Base-by-base conservation (phyloP, 2,329 filamentous ascomycete genomes). In the Aspergillus fumigatus region DNA sequence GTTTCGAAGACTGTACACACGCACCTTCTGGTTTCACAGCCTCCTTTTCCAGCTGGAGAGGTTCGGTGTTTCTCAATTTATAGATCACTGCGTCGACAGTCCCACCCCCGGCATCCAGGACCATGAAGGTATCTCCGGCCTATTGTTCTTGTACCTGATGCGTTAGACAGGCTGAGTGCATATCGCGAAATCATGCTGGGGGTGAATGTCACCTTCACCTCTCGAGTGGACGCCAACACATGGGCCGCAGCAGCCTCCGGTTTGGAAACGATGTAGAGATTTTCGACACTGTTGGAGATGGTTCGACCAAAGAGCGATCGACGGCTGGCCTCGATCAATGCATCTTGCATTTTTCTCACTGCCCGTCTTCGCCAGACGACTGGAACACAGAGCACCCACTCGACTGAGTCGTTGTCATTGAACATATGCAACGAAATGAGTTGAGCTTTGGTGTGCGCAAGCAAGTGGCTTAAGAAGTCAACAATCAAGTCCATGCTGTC, bases 181-280 rank as follows among this genome's bases (percentile, higher is more conserved):
- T 29, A 9, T 29, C n/a, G n/a, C n/a, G n/a, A n/a, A n/a, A n/a
- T n/a, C n/a, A n/a, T n/a, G n/a, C n/a, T n/a, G n/a, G n/a, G n/a
- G n/a, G n/a, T n/a, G n/a, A n/a, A n/a, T 38, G 50, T 11, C 19
- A 54, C 52, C 52, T 32, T 54, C 5, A 54, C 26, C 25, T 49
- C 29, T 10, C 29, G 19, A 19, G 27, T 57, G 25, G 47, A 14
- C 10, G 45, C 51, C 19, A 61, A 43, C 7, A 50, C 55, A 47
- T 52, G 58, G 3, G 53, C 51, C n/a, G 53, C 51, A 4, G 58
- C 60, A 11, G 60, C 60, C 50, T 62, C 60, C 1, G 60, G 54
- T 47, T 62, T 59, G 25, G 59, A 38, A 14, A 62, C 55, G n/a
- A 62, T 54, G 51, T 57, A 59, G 14, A 62, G 48, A 35, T 59